These are phyloP conservation scores for Crepidotus variabilis DNA, from an alignment of 768 basidiomycete species.

Conservation along the genomic window DNA sequence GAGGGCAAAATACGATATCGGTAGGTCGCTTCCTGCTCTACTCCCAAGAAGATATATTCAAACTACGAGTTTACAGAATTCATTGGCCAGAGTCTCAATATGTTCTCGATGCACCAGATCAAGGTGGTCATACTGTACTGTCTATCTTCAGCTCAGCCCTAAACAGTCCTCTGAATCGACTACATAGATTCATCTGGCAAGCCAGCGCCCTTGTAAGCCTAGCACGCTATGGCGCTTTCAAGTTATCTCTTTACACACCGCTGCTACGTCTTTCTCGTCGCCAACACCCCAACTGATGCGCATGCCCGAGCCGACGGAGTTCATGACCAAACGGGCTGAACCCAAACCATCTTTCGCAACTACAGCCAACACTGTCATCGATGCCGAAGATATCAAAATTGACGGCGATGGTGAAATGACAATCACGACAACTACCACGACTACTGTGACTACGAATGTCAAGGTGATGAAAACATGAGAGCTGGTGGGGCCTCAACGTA, in stretches of 20 bases:
- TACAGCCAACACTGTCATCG: slow-evolving; percentile 18
- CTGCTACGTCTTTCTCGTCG: neutral
- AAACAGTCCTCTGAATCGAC: neutral
- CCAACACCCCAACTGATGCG: neutral
- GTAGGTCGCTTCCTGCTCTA: neutral
- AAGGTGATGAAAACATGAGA: slow-evolving; percentile 16
- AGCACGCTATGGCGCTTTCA: slow-evolving; percentile 19
- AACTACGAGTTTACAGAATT: slow-evolving; percentile 13
- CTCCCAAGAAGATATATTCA: neutral
- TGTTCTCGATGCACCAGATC: slow-evolving; percentile 16
- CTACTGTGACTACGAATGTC: slow-evolving; percentile 25
- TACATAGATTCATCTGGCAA: slow-evolving; percentile 17
- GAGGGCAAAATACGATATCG: slow-evolving; percentile 18
- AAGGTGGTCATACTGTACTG: slow-evolving; percentile 8
- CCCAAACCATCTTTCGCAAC: slow-evolving; percentile 1
- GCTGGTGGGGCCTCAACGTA: neutral
- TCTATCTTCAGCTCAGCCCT: neutral
- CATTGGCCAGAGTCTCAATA: slow-evolving; percentile 21
- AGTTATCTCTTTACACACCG: slow-evolving; percentile 2
- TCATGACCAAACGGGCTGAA: slow-evolving; percentile 2
- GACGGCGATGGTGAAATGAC: slow-evolving; percentile 22
- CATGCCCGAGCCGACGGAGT: slow-evolving; percentile 1
- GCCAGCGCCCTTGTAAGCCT: slow-evolving; percentile 11
- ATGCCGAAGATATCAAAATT: slow-evolving; percentile 19
- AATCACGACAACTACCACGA: slow-evolving; percentile 26